Evolutionary conservation across 148 eudicot genomes (phyloP), one percentile per base, ranked within the genome.

Genomic region (Camellia granthamiana): DNA sequence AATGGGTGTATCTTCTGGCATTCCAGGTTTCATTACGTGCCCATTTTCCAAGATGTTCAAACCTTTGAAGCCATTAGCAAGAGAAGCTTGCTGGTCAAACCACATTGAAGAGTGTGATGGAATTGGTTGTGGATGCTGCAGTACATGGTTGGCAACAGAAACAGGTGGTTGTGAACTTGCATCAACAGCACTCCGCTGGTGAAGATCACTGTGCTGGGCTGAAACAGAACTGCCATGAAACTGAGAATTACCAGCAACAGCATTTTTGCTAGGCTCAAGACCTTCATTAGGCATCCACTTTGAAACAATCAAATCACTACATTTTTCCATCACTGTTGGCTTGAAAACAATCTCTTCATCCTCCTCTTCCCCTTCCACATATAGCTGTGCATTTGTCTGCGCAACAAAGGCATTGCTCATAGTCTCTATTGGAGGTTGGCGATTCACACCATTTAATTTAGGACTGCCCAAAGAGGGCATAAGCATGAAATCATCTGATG

Each of bases 281-380:
- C 52, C 72, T 75, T 81, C 70, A 30, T 13, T 41, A 73, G 82
- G 74, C 72, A 58, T 49, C 82, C 68, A 12, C 58, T 83, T 52
- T 74, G 76, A 69, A 71, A 68, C 85, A 46, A 46, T 58, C 79
- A 67, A 77, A 81, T 88, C 89, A 59, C 66, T 61, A 46, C 79
- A 83, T 83, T 85, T 90, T 69, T 90, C 92, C 44, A 77, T 75
- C 18, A 64, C 56, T 7, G 86, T 74, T 62, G 92, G 92, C 81
- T 83, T 86, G 82, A 90, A 90, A 81, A 90, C 90, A 75, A 90
- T 90, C 60, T 79, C 92, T 77, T 90, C 92, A 60, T 86, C 90
- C 2, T 90, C 92, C 52, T 90, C 92, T 54, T 90, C 92, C 43
- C 85, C 88, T 79, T 89, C 88, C 72, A 77, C 59, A 51, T 69